Percentiles rank a stretch among this genome's conserved stretches.
Conservation (phyloP, 1,139 yeast genomes). For the Kodamaea arcana region DNA sequence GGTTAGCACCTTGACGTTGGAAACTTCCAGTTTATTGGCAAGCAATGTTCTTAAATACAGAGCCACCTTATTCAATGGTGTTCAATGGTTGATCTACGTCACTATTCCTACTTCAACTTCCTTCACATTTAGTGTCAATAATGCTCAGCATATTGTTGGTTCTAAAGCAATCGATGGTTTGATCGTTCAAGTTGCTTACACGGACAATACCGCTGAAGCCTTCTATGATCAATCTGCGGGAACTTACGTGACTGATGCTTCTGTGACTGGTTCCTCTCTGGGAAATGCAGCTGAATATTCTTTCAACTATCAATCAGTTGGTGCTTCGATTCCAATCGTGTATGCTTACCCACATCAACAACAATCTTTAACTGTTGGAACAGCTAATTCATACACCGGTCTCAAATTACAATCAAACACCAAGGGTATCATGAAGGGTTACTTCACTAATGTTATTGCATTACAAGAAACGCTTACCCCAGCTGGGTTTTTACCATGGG, state of each 20-base stretch:
- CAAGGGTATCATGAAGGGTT: slow-evolving; percentile 66
- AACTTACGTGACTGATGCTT: slow-evolving; percentile 32
- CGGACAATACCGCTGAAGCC: slow-evolving; percentile 23
- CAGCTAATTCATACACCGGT: slow-evolving; percentile 40
- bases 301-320: slow-evolving; percentile 50
- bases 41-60: slow-evolving; percentile 49
- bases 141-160: slow-evolving; percentile 39
- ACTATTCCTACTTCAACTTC: slow-evolving; percentile 36
- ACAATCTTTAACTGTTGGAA: slow-evolving; percentile 40
- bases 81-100: slow-evolving; percentile 59
- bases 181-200: slow-evolving; percentile 57
- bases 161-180: slow-evolving; percentile 48
- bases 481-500: slow-evolving; percentile 63
- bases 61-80: slow-evolving; percentile 47
- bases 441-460: slow-evolving; percentile 44
- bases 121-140: slow-evolving; percentile 36
- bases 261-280: slow-evolving; percentile 24
- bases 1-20: slow-evolving; percentile 39
- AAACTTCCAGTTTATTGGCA: slow-evolving; percentile 35
- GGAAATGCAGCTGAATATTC: slow-evolving; percentile 44
- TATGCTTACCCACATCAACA: slow-evolving; percentile 76
- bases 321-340: slow-evolving; percentile 51
- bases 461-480: slow-evolving; percentile 50
- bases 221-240: slow-evolving; percentile 38
- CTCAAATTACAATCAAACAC: slow-evolving; percentile 53